Percentiles rank a stretch among this genome's conserved stretches.
Conservation (phyloP, 192 early-diverging fungal species). For the Thoreauomyces humboldtii region DNA sequence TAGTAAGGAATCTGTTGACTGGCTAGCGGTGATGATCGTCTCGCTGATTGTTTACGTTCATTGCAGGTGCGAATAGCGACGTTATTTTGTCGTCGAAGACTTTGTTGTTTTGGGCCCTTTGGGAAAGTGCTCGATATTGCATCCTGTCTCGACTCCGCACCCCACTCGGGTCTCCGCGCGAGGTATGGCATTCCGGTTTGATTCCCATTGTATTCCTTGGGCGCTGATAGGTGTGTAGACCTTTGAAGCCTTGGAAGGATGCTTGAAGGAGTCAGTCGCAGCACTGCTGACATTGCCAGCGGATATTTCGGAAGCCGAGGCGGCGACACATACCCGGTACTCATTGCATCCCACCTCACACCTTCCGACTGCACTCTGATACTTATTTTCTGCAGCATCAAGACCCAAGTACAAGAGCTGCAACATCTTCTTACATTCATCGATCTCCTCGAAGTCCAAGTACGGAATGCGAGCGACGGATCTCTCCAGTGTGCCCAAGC, state of each 20-base stretch:
- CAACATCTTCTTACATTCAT: slow-evolving; percentile 45
- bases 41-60: no score
- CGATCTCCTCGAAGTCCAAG: slow-evolving; percentile 74
- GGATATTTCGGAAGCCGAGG: no score
- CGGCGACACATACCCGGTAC: no score
- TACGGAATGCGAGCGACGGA: slow-evolving; percentile 61
- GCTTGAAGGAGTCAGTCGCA: slow-evolving; percentile 8
- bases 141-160: slow-evolving; percentile 70
- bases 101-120: slow-evolving; percentile 68
- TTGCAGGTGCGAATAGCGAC: no score
- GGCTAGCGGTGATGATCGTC: no score
- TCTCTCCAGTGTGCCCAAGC: slow-evolving; percentile 55
- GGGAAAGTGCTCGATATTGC: slow-evolving; percentile 74
- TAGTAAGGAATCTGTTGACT: no score
- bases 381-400: neutral
- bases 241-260: slow-evolving; percentile 37
- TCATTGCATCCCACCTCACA: no score
- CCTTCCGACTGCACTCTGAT: neutral
- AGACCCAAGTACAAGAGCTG: neutral
- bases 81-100: no score
- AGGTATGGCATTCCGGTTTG: slow-evolving; percentile 32
- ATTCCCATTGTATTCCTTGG: slow-evolving; percentile 11
- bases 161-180: slow-evolving; percentile 70
- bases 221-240: slow-evolving; percentile 24
- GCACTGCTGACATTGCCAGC: neutral